A percentile compares a stretch with the other conserved stretches of the same genome.
phyloP scores from a whole-genome alignment of 2,329 filamentous ascomycete species.

The Coleophoma crateriformis region DNA sequence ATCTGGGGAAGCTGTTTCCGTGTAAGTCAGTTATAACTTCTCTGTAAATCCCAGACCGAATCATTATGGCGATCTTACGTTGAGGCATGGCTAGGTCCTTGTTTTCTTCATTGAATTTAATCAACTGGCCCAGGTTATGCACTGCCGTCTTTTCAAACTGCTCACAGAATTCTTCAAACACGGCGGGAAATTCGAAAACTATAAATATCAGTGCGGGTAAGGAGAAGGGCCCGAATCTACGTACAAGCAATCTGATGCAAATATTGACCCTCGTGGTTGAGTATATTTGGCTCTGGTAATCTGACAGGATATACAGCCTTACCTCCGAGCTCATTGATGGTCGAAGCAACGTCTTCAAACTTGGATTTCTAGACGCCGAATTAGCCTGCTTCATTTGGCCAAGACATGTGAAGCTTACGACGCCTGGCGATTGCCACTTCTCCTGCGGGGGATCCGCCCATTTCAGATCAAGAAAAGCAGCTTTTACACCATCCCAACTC shows the following conservation, averaged over 20 bases:
- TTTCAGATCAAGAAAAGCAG: slow-evolving; percentile 12
- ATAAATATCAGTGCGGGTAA: not conserved
- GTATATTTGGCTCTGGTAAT: not conserved
- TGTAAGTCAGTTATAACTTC: not conserved
- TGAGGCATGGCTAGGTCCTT: slow-evolving; percentile 11
- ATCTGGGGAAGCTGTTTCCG: not conserved
- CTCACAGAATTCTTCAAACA: slow-evolving; percentile 2
- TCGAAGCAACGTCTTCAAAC: slow-evolving; percentile 9
- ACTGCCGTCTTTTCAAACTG: slow-evolving; percentile 11
- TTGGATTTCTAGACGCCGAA: slow-evolving; percentile 4
- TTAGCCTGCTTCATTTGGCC: not conserved
- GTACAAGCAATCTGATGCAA: not conserved
- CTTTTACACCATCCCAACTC: slow-evolving; percentile 6
- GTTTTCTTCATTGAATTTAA: slow-evolving; percentile 19
- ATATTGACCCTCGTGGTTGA: not conserved
- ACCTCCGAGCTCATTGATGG: slow-evolving; percentile 5
- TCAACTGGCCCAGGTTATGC: slow-evolving; percentile 11
- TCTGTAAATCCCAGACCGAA: not conserved
- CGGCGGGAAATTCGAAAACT: slow-evolving; percentile 2
- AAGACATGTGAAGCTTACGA: slow-evolving; percentile 7
- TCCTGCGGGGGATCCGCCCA: slow-evolving; percentile 10
- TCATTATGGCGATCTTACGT: slow-evolving; percentile 4
- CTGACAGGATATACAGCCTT: slow-evolving; percentile 1
- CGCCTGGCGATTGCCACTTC: slow-evolving; percentile 13
- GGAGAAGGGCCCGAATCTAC: not conserved